These are phyloP conservation scores for Hura crepitans DNA, from an alignment of 441 rosid species.

Conservation along the genomic window DNA sequence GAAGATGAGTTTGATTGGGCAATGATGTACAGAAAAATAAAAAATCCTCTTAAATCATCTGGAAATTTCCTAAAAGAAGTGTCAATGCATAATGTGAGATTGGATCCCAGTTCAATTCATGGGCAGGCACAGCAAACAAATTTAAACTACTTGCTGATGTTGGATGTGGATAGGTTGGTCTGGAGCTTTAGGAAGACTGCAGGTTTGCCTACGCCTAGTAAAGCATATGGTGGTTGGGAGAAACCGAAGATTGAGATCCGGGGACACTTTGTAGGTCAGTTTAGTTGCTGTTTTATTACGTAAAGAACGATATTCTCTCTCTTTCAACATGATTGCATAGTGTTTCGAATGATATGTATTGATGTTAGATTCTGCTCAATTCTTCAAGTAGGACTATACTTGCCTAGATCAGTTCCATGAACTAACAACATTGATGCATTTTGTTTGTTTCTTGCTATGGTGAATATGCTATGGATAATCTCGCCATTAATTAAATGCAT, in stretches of 20 bases:
- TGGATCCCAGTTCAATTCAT: constrained; percentile 52
- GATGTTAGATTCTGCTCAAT: constrained; percentile 1
- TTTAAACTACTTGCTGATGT: constrained; percentile 67
- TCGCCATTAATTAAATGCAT: not conserved
- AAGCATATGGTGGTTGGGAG: constrained; percentile 84
- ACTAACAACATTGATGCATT: too few relatives aligned
- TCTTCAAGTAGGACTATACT: not conserved
- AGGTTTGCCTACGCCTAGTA: constrained; percentile 59
- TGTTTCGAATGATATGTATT: constrained; percentile 2
- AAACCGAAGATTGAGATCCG: constrained; percentile 58
- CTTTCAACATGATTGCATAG: not conserved
- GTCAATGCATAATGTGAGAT: constrained; percentile 71
- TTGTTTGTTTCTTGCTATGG: not conserved
- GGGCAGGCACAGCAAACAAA: constrained; percentile 84
- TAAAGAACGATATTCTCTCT: not conserved
- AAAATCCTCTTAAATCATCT: constrained; percentile 33
- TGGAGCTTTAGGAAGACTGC: constrained; percentile 89
- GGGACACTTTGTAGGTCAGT: constrained; percentile 88
- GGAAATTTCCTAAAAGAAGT: constrained; percentile 64
- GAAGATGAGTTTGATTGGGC: constrained; percentile 66
- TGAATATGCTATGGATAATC: not conserved
- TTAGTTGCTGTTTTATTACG: constrained; percentile 16
- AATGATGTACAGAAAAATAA: constrained; percentile 55
- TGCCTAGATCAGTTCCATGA: too few relatives aligned
- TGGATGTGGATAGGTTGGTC: constrained; percentile 65